Evolutionary conservation across 148 eudicot genomes (phyloP), one percentile per base, ranked within the genome.

Genomic region (Cornus controversa): DNA sequence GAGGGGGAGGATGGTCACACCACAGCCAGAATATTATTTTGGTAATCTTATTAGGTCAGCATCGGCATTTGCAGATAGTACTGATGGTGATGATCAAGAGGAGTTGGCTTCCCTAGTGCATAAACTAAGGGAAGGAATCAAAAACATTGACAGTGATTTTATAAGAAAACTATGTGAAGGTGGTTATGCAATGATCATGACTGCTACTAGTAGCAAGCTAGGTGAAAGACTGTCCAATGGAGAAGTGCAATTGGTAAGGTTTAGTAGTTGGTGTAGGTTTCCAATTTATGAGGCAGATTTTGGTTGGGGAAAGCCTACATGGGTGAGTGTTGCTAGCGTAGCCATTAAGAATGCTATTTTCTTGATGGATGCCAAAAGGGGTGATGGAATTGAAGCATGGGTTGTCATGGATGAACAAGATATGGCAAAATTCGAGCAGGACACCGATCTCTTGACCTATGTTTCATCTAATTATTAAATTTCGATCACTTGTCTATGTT

Each of bases 361-460:
- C 24, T 66, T 86, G 47, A 26, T 82, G 29, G 89, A 88, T 66
- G 70, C 87, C 13, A 72, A 72, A 45, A 2, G n/a, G 6, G 73
- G 57, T 45, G 80, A 78, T 40, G 91, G 86, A 29, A 62, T 89
- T 9, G 91, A 89, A 74, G 91, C 85, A 42, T 89, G 89, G 89
- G 79, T 82, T 53, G 74, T 65, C 8, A 47, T 89, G 75, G 68
- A 75, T 58, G 79, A 82, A 9, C 71, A 62, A 24, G 75, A 75
- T 10, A 83, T 86, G 90, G 74, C 67, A 1, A 72, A 64, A 29
- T 81, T 89, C 70, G 80, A 86, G 80, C 72, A 67, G 75, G 71
- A 77, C 5, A 7, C 25, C 5, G 81, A 76, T 58, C 76, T 87
- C 67, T 84, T 71, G 24, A 24, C n/a, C 4, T 78, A 73, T 60